Evolutionary conservation across 2,329 filamentous ascomycete species (phyloP).

Genomic region (Verticillium zaregamsianum): DNA sequence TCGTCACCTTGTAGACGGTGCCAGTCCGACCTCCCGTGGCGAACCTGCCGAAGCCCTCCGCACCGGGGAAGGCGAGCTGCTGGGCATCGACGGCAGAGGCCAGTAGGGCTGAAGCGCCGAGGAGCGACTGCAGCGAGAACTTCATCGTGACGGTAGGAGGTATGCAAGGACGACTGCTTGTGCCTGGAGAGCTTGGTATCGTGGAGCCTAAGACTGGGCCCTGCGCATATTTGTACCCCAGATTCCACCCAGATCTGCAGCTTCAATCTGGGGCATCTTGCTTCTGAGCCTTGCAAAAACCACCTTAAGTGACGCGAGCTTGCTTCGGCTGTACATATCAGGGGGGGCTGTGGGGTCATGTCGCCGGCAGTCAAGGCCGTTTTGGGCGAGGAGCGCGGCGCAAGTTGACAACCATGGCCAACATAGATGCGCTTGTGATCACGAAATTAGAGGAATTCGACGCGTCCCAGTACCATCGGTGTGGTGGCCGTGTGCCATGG

Average conservation of each 20-base stretch:
- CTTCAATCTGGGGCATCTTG: not conserved
- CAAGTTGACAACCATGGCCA: not conserved
- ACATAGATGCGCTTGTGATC: not conserved
- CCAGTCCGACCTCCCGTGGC: slow-evolving; percentile 42
- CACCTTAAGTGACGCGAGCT: not conserved
- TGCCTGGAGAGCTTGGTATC: not conserved
- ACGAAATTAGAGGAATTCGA: not conserved
- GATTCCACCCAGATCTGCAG: not conserved
- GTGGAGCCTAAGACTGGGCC: not conserved
- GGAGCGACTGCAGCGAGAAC: not conserved
- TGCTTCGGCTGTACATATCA: not conserved
- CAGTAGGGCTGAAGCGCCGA: not conserved
- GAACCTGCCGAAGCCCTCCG: slow-evolving; percentile 44
- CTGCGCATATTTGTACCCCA: not conserved
- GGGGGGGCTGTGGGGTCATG: not conserved
- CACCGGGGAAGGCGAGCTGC: slow-evolving; percentile 41
- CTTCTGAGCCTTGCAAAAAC: not conserved
- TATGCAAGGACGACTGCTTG: not conserved
- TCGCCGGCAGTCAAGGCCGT: not conserved
- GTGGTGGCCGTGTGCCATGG: not conserved
- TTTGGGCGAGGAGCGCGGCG: not conserved
- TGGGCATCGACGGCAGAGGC: not conserved
- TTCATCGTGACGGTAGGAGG: not conserved
- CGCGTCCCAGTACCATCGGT: not conserved
- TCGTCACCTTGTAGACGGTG: slow-evolving; percentile 43